These are phyloP conservation scores for Fallopia convolvulus DNA, from an alignment of 148 eudicot genomes.

Conservation along the genomic window DNA sequence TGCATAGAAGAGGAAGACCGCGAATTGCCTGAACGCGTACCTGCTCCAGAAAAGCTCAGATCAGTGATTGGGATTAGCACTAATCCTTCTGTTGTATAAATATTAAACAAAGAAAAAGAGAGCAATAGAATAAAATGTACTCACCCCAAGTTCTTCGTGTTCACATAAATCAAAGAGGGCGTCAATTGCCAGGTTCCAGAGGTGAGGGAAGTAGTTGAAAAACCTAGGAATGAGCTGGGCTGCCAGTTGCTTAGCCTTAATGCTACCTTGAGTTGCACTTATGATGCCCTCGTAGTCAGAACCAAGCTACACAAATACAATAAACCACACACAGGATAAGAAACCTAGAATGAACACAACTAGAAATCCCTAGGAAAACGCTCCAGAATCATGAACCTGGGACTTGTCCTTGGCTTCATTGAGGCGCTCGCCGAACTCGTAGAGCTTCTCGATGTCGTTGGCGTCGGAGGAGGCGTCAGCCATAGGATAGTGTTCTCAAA, in stretches of 20 bases:
- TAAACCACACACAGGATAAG: slow-evolving; percentile 1
- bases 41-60: slow-evolving; percentile 27
- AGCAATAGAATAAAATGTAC: slow-evolving; percentile 12
- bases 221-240: slow-evolving; percentile 96
- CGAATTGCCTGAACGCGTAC: slow-evolving; percentile 96
- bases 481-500: slow-evolving; percentile 31
- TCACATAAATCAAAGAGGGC: slow-evolving; percentile 90
- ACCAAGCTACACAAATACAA: slow-evolving; percentile 31
- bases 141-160: slow-evolving; percentile 91
- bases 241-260: slow-evolving; percentile 80
- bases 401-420: slow-evolving; percentile 88
- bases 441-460: slow-evolving; percentile 71
- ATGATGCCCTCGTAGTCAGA: slow-evolving; percentile 71
- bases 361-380: slow-evolving; percentile 22
- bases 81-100: background rate
- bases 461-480: slow-evolving; percentile 42
- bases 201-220: slow-evolving; percentile 71
- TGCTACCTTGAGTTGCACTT: slow-evolving; percentile 51
- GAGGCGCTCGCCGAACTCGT: slow-evolving; percentile 83
- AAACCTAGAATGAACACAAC: background rate
- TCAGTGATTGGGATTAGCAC: background rate
- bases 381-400: slow-evolving; percentile 35
- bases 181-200: slow-evolving; percentile 51
- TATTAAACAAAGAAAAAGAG: background rate
- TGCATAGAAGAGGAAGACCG: slow-evolving; percentile 96